These are phyloP conservation scores for Euphrasia arctica DNA, from an alignment of 305 asterid genomes.

Conservation along the genomic window DNA sequence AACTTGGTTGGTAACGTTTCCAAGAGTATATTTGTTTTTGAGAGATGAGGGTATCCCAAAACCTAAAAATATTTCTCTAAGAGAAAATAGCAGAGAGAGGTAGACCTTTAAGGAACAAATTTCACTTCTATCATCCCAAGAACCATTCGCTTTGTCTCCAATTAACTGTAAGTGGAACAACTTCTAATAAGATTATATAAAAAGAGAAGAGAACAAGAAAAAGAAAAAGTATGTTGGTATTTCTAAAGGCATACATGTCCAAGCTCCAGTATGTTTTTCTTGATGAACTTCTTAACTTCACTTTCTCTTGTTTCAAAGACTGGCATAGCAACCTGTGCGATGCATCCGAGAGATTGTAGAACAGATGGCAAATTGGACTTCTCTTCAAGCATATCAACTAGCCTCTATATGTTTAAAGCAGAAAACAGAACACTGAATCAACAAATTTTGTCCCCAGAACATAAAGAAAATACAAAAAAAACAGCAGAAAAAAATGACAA, in stretches of 20 bases:
- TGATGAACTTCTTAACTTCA: constrained; percentile 75
- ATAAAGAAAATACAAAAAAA: constrained; percentile 22
- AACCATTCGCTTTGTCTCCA: constrained; percentile 44
- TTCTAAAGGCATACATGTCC: constrained; percentile 56
- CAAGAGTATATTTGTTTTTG: neutral
- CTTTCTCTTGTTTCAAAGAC: constrained; percentile 90
- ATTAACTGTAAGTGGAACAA: constrained; percentile 45
- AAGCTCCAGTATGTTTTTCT: constrained; percentile 59
- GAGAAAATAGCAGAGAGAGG: no score
- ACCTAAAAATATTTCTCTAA: constrained; percentile 50
- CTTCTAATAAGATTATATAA: constrained; percentile 19
- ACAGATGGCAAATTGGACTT: constrained; percentile 90
- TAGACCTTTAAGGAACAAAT: constrained; percentile 79
- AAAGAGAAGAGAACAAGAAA: constrained; percentile 11
- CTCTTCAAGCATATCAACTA: constrained; percentile 85
- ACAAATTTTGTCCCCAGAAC: constrained; percentile 11
- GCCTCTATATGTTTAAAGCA: constrained; percentile 52
- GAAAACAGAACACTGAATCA: constrained; percentile 19
- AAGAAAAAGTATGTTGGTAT: constrained; percentile 15
- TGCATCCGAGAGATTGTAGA: constrained; percentile 91
- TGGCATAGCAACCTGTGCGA: constrained; percentile 93
- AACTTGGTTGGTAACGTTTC: constrained; percentile 21
- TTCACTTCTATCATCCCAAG: constrained; percentile 85
- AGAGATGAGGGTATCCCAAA: constrained; percentile 20
- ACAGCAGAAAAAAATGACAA: constrained; percentile 14